phyloP scores from a whole-genome alignment of 2,329 filamentous ascomycete species.

The Pseudogymnoascus sp. region DNA sequence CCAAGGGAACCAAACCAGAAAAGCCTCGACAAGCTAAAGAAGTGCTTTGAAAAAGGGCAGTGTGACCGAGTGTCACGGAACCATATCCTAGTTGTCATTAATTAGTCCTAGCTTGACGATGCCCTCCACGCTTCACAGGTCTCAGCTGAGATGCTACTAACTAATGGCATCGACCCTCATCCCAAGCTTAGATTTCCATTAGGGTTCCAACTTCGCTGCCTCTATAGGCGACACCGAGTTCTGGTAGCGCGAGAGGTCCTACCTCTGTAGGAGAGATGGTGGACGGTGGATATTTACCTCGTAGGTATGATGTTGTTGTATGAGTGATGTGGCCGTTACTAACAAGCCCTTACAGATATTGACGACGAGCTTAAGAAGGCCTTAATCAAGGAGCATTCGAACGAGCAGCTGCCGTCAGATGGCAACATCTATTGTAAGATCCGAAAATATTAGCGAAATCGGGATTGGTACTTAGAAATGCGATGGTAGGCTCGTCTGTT shows the following conservation, averaged over 20 bases:
- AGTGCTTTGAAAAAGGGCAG: too few relatives aligned
- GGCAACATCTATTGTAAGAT: too few relatives aligned
- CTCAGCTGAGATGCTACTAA: neutral
- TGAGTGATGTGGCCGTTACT: too few relatives aligned
- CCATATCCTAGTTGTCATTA: too few relatives aligned
- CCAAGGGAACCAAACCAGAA: too few relatives aligned
- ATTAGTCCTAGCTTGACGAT: slow-evolving; percentile 22
- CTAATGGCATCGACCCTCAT: neutral
- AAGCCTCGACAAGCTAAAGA: too few relatives aligned
- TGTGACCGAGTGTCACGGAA: too few relatives aligned
- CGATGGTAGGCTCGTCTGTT: neutral
- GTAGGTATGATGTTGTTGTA: neutral
- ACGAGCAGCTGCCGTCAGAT: too few relatives aligned
- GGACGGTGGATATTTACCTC: slow-evolving; percentile 14
- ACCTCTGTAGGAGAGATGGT: slow-evolving; percentile 12
- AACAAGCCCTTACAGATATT: too few relatives aligned
- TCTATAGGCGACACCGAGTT: slow-evolving; percentile 14
- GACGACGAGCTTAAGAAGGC: too few relatives aligned
- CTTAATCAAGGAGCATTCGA: too few relatives aligned
- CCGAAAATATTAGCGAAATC: neutral
- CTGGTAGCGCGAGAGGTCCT: slow-evolving; percentile 16
- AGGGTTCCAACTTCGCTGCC: neutral
- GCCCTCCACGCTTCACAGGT: slow-evolving; percentile 12
- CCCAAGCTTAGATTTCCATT: neutral
- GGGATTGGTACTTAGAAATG: neutral